Evolutionary conservation across 345 rosid genomes (phyloP), one percentile per base, ranked within the genome.

Genomic region (Xanthoceras sorbifolium): DNA sequence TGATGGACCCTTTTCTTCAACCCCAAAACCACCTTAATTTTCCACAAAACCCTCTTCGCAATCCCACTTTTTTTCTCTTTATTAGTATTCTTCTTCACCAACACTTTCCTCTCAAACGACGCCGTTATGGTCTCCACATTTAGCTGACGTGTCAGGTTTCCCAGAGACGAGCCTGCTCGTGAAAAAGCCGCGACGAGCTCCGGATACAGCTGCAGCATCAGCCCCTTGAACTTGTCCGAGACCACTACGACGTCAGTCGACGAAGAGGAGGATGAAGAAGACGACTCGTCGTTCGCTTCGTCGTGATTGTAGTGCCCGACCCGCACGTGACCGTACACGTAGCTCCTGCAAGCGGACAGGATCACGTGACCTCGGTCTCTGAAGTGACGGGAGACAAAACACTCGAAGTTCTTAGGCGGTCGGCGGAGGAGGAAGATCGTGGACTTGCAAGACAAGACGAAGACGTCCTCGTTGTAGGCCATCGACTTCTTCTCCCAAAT

Each of bases 321-420:
- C 70, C 75, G 61, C 18, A 64, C 84, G 26, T 31, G 52, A 4
- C 86, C 92, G 3, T 22, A 28, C 10, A 46, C 42, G 34, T 90
- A 90, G 6, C 78, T 86, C 55, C 52, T 32, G 61, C 85, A 84
- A 14, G 92, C 91, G 0, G 72, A 71, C n/a, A 88, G 59, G 9
- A 90, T 80, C 29, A 8, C 23, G 28, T 15, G 8, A 1, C 73
- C 88, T 2, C 86, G 80, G 65, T 78, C 80, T 14, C 76, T 73
- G 44, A 90, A 90, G 74, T 90, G 91, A 40, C 40, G 6, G 1
- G 29, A 31, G 4, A 84, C 90, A 4, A 88, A 62, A 10, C 63
- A 65, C 52, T 88, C 90, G 63, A 88, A 87, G 48, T 87, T 83
- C 69, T 55, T 80, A 4, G 92, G 92, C 1, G 89, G 88, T 23